These are phyloP conservation scores for Coemansia reversa DNA, from an alignment of 192 early-diverging fungal genomes.

Conservation along the genomic window DNA sequence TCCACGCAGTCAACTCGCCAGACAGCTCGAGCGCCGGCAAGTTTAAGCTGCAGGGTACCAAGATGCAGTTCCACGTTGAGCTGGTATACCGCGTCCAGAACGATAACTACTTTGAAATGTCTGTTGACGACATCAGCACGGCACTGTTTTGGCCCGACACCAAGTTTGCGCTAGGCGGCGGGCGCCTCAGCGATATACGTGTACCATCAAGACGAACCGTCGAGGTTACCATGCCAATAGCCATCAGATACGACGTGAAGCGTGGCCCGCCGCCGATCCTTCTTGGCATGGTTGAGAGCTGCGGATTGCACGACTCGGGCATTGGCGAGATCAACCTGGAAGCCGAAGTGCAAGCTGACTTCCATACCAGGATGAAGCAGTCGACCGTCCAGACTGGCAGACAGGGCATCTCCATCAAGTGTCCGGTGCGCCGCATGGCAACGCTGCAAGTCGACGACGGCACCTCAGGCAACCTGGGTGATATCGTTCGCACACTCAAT, in stretches of 20 bases:
- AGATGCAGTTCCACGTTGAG: conserved; percentile 49
- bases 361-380: conserved; percentile 49
- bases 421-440: conserved; percentile 47
- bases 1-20: conserved; percentile 36
- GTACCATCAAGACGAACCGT: conserved; percentile 38
- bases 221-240: conserved; percentile 45
- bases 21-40: conserved; percentile 11
- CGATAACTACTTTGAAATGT: conserved; percentile 50
- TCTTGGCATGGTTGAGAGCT: conserved; percentile 52
- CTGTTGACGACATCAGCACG: conserved; percentile 46
- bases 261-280: conserved; percentile 49
- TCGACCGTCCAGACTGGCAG: conserved; percentile 38
- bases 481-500: conserved; percentile 48
- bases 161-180: conserved; percentile 52
- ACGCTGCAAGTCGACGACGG: conserved; percentile 49
- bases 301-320: conserved; percentile 46
- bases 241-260: conserved; percentile 49
- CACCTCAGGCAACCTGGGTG: conserved; percentile 42
- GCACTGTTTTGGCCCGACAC: conserved; percentile 53
- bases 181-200: conserved; percentile 40
- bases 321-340: conserved; percentile 50
- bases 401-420: conserved; percentile 43
- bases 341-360: conserved; percentile 45
- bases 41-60: conserved; percentile 49
- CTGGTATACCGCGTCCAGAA: conserved; percentile 50